These are phyloP conservation scores for Phytophthora ohioensis DNA, from an alignment of 352 stramenopile genomes.

Conservation along the genomic window DNA sequence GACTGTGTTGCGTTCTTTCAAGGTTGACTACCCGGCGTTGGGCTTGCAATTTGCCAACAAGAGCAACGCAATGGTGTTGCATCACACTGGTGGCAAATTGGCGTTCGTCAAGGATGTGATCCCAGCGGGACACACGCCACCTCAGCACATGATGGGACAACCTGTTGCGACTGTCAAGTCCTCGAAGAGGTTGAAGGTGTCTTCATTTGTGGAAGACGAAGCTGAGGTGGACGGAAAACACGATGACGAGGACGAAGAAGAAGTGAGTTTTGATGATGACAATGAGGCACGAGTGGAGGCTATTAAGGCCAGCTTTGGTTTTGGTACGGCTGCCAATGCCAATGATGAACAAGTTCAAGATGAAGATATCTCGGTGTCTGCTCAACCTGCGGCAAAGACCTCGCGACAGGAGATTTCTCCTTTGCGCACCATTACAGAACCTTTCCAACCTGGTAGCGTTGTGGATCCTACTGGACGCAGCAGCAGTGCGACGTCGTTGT, in stretches of 20 bases:
- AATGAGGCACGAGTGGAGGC: slow-evolving; percentile 76
- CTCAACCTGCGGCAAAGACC: slow-evolving; percentile 1
- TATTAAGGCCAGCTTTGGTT: slow-evolving; percentile 88
- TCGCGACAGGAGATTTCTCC: slow-evolving; percentile 22
- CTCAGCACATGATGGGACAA: slow-evolving; percentile 48
- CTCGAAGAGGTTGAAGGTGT: slow-evolving; percentile 37
- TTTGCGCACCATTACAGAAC: slow-evolving; percentile 53
- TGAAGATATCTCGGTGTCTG: slow-evolving; percentile 20
- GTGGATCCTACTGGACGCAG: slow-evolving; percentile 42
- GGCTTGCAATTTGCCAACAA: slow-evolving; percentile 68
- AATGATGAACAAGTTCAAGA: slow-evolving; percentile 38
- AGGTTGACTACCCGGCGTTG: slow-evolving; percentile 63
- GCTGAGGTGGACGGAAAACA: slow-evolving; percentile 46
- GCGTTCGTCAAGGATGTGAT: slow-evolving; percentile 76
- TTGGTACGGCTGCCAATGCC: slow-evolving; percentile 51
- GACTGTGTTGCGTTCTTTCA: slow-evolving; percentile 64
- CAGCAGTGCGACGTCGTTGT: slow-evolving; percentile 50
- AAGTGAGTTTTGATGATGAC: slow-evolving; percentile 62
- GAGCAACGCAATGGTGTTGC: slow-evolving; percentile 64
- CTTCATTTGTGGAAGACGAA: slow-evolving; percentile 62
- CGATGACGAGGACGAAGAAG: slow-evolving; percentile 47
- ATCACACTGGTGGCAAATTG: slow-evolving; percentile 67
- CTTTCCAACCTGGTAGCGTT: slow-evolving; percentile 75
- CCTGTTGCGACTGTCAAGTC: slow-evolving; percentile 3
- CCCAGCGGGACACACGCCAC: slow-evolving; percentile 59